phyloP scores from a whole-genome alignment of 2,329 filamentous ascomycete species.

The Pyrenophora seminiperda region DNA sequence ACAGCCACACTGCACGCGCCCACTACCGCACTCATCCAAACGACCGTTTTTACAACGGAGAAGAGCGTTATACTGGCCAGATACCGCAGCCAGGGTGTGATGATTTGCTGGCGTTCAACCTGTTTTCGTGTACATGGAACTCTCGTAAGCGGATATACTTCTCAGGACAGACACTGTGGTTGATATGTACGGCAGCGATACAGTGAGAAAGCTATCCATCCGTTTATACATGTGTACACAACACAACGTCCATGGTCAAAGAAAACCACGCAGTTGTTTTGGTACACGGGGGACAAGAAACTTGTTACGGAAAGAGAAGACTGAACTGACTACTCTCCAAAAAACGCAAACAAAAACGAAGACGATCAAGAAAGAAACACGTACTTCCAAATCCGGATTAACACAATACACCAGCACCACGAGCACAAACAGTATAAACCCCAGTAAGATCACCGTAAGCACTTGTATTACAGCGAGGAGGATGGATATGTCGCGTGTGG shows the following conservation, averaged over 20 bases:
- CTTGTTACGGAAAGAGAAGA: not conserved
- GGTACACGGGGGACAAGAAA: no score
- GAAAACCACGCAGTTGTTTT: no score
- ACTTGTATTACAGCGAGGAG: conserved; percentile 56
- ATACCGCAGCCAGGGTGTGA: conserved; percentile 52
- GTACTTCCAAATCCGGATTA: conserved; percentile 54
- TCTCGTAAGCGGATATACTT: not conserved
- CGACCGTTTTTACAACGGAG: conserved; percentile 21
- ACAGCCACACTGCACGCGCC: conserved; percentile 7
- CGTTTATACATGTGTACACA: no score
- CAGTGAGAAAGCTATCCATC: no score
- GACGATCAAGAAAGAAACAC: conserved; percentile 7
- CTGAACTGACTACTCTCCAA: no score
- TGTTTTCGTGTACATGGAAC: conserved; percentile 11
- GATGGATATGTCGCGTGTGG: conserved; percentile 57
- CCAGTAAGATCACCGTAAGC: conserved; percentile 51
- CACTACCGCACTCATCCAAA: conserved; percentile 6
- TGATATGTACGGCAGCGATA: no score
- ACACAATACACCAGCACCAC: conserved; percentile 52
- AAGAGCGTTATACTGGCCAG: conserved; percentile 31
- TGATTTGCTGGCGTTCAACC: conserved; percentile 47
- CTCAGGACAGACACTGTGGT: no score
- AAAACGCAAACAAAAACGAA: not conserved
- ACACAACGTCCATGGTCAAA: no score
- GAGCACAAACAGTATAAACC: conserved; percentile 47